Conservation (phyloP, 129 eudicot species). For the Erigeron canadensis region DNA sequence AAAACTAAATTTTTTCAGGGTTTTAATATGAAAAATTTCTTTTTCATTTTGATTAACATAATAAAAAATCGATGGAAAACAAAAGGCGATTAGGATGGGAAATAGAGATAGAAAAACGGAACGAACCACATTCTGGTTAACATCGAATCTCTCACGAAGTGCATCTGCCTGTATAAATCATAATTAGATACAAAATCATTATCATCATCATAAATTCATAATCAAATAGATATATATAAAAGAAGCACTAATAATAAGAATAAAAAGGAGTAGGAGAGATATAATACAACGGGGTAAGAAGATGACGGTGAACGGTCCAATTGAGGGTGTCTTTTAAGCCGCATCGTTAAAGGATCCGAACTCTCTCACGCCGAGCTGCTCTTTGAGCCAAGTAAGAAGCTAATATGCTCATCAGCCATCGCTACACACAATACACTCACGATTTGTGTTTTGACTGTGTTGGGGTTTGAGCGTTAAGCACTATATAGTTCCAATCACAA, state of each 20-base stretch:
- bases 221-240: conserved; percentile 4
- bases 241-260: conserved; percentile 42
- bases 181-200: conserved; percentile 5
- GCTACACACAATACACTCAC: background rate
- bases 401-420: conserved; percentile 71
- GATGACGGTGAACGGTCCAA: conserved; percentile 98
- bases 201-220: too few species aligned
- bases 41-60: too few species aligned
- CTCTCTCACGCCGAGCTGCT: conserved; percentile 84
- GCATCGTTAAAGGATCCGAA: conserved; percentile 74
- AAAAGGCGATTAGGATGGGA: too few species aligned
- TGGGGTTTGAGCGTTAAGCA: too few species aligned
- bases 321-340: conserved; percentile 86
- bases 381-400: conserved; percentile 69
- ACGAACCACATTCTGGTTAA: conserved; percentile 65
- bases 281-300: conserved; percentile 80
- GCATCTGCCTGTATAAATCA: conserved; percentile 56
- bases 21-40: too few species aligned
- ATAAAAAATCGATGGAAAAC: too few species aligned
- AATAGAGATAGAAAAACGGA: background rate
- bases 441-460: conserved; percentile 10
- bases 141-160: conserved; percentile 65
- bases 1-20: too few species aligned
- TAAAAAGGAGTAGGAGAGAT: background rate
- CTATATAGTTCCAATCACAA: too few species aligned